Percentiles rank a stretch among this genome's conserved stretches.
Evolutionary conservation across 345 rosid species (phyloP).

Genomic region (Moricandia arvensis): DNA sequence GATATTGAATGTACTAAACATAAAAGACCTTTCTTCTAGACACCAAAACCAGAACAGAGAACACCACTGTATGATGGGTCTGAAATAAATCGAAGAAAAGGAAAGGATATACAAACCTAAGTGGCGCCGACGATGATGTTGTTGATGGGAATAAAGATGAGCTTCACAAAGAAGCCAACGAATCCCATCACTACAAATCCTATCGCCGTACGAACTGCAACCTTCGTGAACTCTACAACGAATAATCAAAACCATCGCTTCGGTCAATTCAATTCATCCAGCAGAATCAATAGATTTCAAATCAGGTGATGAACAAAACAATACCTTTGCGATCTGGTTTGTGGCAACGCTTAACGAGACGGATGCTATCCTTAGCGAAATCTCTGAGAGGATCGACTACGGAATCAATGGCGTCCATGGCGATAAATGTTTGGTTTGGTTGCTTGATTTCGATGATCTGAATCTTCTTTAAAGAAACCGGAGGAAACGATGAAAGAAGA

Average conservation of each 20-base stretch:
- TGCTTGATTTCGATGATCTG: constrained; percentile 1
- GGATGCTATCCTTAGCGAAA: constrained; percentile 71
- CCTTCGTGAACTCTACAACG: constrained; percentile 63
- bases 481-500: background rate
- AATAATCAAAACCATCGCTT: background rate
- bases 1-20: background rate
- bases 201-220: constrained; percentile 76
- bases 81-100: too few relatives aligned
- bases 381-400: constrained; percentile 77
- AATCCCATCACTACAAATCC: constrained; percentile 85
- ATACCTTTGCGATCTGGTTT: constrained; percentile 65
- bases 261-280: background rate
- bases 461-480: background rate
- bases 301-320: background rate
- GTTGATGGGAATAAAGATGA: constrained; percentile 76
- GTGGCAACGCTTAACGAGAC: constrained; percentile 81
- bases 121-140: constrained; percentile 54
- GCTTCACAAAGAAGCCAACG: constrained; percentile 73
- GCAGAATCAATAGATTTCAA: background rate
- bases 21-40: background rate
- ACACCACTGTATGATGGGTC: background rate
- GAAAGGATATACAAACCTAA: constrained; percentile 31
- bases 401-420: constrained; percentile 75
- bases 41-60: background rate
- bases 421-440: background rate